Percentiles rank a stretch among this genome's conserved stretches.
These are phyloP conservation scores for Fusarium pseudograminearum DNA, from an alignment of 2,329 filamentous ascomycete species.

Conservation along the genomic window DNA sequence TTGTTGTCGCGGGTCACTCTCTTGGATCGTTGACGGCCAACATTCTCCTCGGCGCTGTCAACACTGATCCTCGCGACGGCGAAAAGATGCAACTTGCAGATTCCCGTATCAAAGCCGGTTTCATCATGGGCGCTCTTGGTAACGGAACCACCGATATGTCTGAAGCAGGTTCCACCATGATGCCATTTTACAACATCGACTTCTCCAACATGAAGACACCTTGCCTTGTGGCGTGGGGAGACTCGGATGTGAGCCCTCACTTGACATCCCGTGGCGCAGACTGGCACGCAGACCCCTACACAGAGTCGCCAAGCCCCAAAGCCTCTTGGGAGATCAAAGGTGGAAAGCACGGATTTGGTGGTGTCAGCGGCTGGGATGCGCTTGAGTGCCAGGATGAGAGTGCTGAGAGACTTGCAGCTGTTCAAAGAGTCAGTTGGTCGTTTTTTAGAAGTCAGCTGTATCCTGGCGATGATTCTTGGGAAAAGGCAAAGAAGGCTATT, in stretches of 20 bases:
- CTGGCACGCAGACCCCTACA: constrained; percentile 46
- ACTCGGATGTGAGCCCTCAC: constrained; percentile 40
- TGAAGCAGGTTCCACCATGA: constrained; percentile 16
- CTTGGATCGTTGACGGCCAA: constrained; percentile 40
- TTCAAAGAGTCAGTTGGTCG: constrained; percentile 45
- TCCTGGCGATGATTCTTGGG: constrained; percentile 38
- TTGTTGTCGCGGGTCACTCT: constrained; percentile 46
- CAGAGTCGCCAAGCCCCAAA: constrained; percentile 33
- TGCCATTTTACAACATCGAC: constrained; percentile 38
- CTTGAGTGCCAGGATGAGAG: constrained; percentile 44
- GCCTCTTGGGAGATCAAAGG: constrained; percentile 35
- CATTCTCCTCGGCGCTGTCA: constrained; percentile 38
- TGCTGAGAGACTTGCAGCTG: constrained; percentile 37
- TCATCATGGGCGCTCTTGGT: constrained; percentile 43
- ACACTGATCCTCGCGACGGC: constrained; percentile 42
- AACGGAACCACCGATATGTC: constrained; percentile 31
- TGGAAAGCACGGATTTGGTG: constrained; percentile 46
- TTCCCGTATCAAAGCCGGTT: constrained; percentile 44
- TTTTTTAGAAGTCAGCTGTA: constrained; percentile 44
- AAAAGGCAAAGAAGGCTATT: constrained; percentile 32
- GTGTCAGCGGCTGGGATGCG: constrained; percentile 46
- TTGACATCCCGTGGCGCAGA: constrained; percentile 40
- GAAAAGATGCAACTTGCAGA: constrained; percentile 24
- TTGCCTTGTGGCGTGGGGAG: constrained; percentile 43
- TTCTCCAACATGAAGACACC: constrained; percentile 41